A percentile compares a stretch with the other conserved stretches of the same genome.
phyloP scores from a whole-genome alignment of 2,329 filamentous ascomycete genomes.

The Fusarium devonianum region DNA sequence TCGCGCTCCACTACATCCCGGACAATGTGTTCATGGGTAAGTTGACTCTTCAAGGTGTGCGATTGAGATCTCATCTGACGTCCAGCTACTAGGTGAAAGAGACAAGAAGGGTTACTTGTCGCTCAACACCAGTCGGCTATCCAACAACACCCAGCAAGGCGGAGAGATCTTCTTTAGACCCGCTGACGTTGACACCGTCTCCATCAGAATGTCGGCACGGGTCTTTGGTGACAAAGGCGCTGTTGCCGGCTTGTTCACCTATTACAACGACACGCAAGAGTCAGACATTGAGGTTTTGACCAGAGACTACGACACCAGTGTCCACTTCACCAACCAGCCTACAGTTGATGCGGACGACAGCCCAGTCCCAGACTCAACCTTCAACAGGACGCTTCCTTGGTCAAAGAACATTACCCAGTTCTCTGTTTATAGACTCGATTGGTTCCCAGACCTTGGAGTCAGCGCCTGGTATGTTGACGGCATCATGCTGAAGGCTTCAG shows the following conservation, averaged over 20 bases:
- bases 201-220: constrained; percentile 16
- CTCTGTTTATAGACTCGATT: constrained; percentile 22
- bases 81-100: constrained; percentile 2
- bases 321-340: constrained; percentile 20
- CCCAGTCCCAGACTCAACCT: constrained; percentile 14
- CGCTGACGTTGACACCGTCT: constrained; percentile 13
- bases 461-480: constrained; percentile 14
- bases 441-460: constrained; percentile 12
- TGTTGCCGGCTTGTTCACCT: constrained; percentile 27
- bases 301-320: constrained; percentile 4
- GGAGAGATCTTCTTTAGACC: constrained; percentile 16
- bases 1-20: constrained; percentile 10
- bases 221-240: constrained; percentile 17
- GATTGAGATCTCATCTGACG: neutral
- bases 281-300: constrained; percentile 25
- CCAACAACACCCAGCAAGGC: constrained; percentile 13
- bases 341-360: constrained; percentile 7
- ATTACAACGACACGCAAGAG: constrained; percentile 29
- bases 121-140: constrained; percentile 16
- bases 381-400: constrained; percentile 3
- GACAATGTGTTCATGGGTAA: constrained; percentile 18
- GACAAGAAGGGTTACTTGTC: constrained; percentile 4
- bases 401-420: too few relatives aligned
- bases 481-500: constrained; percentile 3
- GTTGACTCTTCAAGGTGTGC: neutral